These are phyloP conservation scores for Chaetomium cochliodes DNA, from an alignment of 495 filamentous ascomycete genomes.

Conservation along the genomic window DNA sequence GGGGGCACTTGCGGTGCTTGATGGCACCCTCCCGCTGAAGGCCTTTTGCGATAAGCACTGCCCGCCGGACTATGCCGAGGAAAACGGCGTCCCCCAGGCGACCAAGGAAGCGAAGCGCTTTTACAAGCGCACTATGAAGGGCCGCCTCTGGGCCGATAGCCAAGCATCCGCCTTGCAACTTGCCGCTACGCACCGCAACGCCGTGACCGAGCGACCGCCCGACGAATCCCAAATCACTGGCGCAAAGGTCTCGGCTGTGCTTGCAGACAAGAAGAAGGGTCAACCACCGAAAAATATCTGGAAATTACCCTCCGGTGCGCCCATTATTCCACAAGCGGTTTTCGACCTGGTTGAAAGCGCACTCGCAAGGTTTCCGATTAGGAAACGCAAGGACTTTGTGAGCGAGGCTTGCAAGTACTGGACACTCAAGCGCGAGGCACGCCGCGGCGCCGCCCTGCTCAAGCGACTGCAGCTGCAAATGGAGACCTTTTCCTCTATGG, in stretches of 20 bases:
- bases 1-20: slow-evolving; percentile 72
- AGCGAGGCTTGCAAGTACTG: slow-evolving; percentile 94
- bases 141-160: slow-evolving; percentile 84
- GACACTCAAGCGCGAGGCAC: slow-evolving; percentile 92
- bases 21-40: slow-evolving; percentile 80
- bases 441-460: slow-evolving; percentile 84
- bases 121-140: slow-evolving; percentile 83
- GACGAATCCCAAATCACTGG: slow-evolving; percentile 57
- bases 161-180: slow-evolving; percentile 81
- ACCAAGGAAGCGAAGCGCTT: slow-evolving; percentile 61
- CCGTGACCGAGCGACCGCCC: slow-evolving; percentile 56
- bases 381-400: slow-evolving; percentile 85
- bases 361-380: slow-evolving; percentile 74
- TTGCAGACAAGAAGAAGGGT: slow-evolving; percentile 72
- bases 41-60: slow-evolving; percentile 97
- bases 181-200: slow-evolving; percentile 62
- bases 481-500: slow-evolving; percentile 94
- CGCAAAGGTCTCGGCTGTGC: slow-evolving; percentile 54
- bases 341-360: slow-evolving; percentile 77
- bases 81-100: slow-evolving; percentile 65
- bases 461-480: slow-evolving; percentile 91
- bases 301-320: slow-evolving; percentile 93
- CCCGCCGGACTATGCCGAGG: slow-evolving; percentile 80
- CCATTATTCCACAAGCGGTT: slow-evolving; percentile 84
- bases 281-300: slow-evolving; percentile 70